Evolutionary conservation across 495 filamentous ascomycete genomes (phyloP), one percentile per base, ranked within the genome.

Genomic region (Penicillium maclennaniae): DNA sequence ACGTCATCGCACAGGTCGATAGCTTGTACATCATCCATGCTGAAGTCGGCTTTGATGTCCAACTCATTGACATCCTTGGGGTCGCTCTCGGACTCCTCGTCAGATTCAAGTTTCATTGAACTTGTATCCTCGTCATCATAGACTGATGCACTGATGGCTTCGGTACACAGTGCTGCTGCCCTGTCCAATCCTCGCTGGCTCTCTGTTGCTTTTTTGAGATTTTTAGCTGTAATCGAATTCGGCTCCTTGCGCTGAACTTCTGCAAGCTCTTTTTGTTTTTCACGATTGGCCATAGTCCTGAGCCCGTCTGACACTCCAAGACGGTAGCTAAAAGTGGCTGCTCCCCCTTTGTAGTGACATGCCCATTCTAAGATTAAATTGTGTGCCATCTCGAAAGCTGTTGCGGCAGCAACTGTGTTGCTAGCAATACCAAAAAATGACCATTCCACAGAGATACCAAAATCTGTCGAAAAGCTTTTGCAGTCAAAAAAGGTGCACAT

Each of bases 331-430:
- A 64, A 61, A 37, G 60, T 56, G 3, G 49, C 46, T 12, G 51
- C 49, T 12, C 67, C 57, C 6, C 62, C 57, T 34, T 59, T 64
- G 17, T 63, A 59, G 21, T 45, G 40, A 53, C 47, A 36, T 4
- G 65, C 60, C 61, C 65, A 66, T n/a, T 62, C 53, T 16, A 55
- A 37, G 17, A 68, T 67, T 48, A 65, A 47, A 41, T 68, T 69
- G 42, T 69, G 61, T 10, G 57, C 49, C 50, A 60, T 51, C 43
- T 65, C 63, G 26, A 69, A 70, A 5, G 58, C 47, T 49, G 58
- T 58, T 31, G 66, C 66, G n/a, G 68, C 64, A 9, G 64, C 53
- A 34, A 64, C 62, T 5, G 67, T 72, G 51, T 70, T 68, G 16
- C 55, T 42, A 26, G 66, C 56, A 54, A 70, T 62, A 4, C 68